A percentile compares a stretch with the other conserved stretches of the same genome.
These are phyloP conservation scores for Adansonia gregorii DNA, from an alignment of 441 rosid genomes.

Conservation along the genomic window DNA sequence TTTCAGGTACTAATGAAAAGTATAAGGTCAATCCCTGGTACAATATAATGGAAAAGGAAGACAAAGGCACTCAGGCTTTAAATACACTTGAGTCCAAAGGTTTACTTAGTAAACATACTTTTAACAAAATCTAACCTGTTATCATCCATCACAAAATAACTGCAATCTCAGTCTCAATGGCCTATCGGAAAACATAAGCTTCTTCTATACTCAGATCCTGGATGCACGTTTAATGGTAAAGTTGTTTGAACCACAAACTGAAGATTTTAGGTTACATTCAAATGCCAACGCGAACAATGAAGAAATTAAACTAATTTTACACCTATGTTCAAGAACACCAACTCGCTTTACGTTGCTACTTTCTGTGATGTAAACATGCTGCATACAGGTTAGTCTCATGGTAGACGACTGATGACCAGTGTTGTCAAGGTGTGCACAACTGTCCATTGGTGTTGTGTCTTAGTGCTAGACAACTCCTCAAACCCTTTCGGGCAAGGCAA, in stretches of 20 bases:
- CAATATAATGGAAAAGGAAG: neutral
- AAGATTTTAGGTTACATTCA: neutral
- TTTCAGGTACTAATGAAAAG: slow-evolving; percentile 15
- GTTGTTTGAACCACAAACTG: neutral
- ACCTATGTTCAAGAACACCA: slow-evolving; percentile 3
- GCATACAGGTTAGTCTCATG: neutral
- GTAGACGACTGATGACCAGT: neutral
- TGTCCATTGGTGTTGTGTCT: too few relatives aligned
- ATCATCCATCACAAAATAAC: neutral
- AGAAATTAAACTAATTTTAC: neutral
- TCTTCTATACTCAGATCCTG: neutral
- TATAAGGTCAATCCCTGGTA: neutral
- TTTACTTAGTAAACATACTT: neutral
- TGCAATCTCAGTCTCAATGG: neutral
- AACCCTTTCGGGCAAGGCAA: too few relatives aligned
- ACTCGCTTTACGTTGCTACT: neutral
- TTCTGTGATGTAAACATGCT: slow-evolving; percentile 6
- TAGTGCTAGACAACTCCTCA: too few relatives aligned
- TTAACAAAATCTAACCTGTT: neutral
- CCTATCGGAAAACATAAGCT: neutral
- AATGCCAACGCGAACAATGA: neutral
- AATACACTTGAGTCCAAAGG: too few relatives aligned
- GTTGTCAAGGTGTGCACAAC: too few relatives aligned
- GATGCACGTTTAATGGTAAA: slow-evolving; percentile 2
- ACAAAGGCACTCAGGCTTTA: neutral